Evolutionary conservation across 2,329 filamentous ascomycete species (phyloP), one percentile per base, ranked within the genome.

Genomic region (Ophiostoma tasmaniense): DNA sequence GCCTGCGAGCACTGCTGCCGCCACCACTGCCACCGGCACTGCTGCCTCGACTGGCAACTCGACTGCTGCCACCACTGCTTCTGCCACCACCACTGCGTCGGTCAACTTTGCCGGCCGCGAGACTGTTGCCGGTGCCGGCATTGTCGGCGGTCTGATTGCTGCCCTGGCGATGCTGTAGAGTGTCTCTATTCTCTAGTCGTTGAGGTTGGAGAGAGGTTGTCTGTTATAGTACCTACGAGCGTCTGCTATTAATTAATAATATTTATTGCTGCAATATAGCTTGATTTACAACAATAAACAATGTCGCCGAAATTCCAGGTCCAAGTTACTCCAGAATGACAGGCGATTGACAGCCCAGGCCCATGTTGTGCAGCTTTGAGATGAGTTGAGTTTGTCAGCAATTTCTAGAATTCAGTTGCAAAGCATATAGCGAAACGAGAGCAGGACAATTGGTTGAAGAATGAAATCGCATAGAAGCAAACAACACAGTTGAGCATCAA

Each of bases 81-180:
- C 72, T 20, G 69, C 68, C 52, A 72, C 71, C n/a, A 42, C 50
- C 20, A 45, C 67, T 50, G 45, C 70, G 25, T 64, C 71, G n/a
- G 55, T 55, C 39, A 67, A 66, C 64, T 67, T 59, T 55, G 69
- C 73, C 1, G 45, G 72, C 11, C 72, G 64, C 66, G 67, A 71
- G 66, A 71, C 72, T 11, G 71, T 69, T 20, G 64, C 59, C 1
- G 72, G 64, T n/a, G 69, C 68, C 10, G 73, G 73, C 25, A 59
- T 74, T 17, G 17, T 74, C 10, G 73, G 73, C 17, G 71, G 73
- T 17, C 11, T 73, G 20, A 66, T 72, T 13, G 73, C 73, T n/a
- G 71, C 68, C 8, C 70, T 71, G 39, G 73, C 71, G 3, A 59
- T 74, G 72, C 69, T 74, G 67, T 74, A 71, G 69, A 22, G n/a